Base-by-base conservation (phyloP, 768 basidiomycete species). In the Tricholoma bakamatsutake region DNA sequence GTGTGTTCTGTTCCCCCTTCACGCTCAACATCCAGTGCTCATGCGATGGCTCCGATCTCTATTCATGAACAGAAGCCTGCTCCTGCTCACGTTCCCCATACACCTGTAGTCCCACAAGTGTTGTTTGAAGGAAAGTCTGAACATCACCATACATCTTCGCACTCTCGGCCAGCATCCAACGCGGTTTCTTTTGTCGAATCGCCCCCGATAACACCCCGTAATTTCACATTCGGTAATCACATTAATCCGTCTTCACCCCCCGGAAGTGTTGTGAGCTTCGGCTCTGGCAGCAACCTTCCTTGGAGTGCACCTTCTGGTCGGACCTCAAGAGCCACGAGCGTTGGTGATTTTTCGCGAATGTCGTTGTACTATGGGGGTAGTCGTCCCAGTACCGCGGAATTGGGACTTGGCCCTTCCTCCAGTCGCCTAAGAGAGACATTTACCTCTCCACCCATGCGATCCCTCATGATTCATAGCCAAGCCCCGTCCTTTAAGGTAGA, bases 361-460 rank as follows among this genome's bases (percentile, higher is more conserved):
- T 64, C 73, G 9, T 74, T 73, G 1, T 73, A 69, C 52, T 71
- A 75, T 24, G 21, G 21, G 35, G 69, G 73, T 37, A 71, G 69
- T 55, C 75, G 77, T 12, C 67, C 70, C 2, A 58, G 60, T 24
- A 67, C 70, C 27, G 64, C 70, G 6, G 75, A 73, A 42, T 53
- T 53, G 35, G 54, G 50, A 28, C 55, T 47, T 11, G 66, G 62
- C 33, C 21, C 21, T 21, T 74, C 76, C 3, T 73, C 75, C 6
- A 54, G 72, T 24, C 73, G 76, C 18, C 55, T 74, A n/a, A 72
- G 85, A 50, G 84, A 85, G 59, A 65, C 79, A 3, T 83, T 87
- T 57, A 75, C 81, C 0, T 78, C 80, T 0, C 85, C 85, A 11
- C 79, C 79, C 1, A 67, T 79, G 24, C 80, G 85, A 9, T 82